Percentiles rank a stretch among this genome's conserved stretches.
Evolutionary conservation across 1,284 basidiomycete genomes (phyloP).

Genomic region (Moesziomyces sp.): DNA sequence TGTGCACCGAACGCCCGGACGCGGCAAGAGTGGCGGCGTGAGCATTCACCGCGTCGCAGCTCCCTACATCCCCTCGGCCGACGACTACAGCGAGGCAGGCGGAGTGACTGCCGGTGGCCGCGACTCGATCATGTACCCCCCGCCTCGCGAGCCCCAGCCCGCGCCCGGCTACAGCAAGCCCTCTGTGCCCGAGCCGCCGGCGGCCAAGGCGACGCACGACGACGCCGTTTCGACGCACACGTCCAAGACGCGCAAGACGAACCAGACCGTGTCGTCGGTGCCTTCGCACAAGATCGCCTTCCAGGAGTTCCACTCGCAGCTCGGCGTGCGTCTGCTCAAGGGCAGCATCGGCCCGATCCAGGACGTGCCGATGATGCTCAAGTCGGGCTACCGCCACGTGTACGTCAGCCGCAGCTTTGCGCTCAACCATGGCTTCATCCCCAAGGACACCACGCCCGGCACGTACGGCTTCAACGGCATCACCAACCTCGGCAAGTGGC

Average conservation of each 20-base stretch:
- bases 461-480: conserved; percentile 82
- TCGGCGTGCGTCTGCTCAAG: conserved; percentile 88
- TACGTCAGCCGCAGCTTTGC: conserved; percentile 96
- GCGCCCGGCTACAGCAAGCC: conserved; percentile 59
- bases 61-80: conserved; percentile 56
- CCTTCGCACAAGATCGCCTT: conserved; percentile 66
- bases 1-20: conserved; percentile 64
- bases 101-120: conserved; percentile 64
- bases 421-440: conserved; percentile 86
- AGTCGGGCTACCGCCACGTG: conserved; percentile 91
- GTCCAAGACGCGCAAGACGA: conserved; percentile 57
- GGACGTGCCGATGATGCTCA: conserved; percentile 81
- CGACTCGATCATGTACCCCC: conserved; percentile 67
- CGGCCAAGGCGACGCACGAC: conserved; percentile 26
- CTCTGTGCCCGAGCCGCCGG: conserved; percentile 43
- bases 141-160: conserved; percentile 56
- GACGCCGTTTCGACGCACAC: conserved; percentile 54
- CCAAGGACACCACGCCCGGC: conserved; percentile 76
- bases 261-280: conserved; percentile 41
- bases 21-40: conserved; percentile 62
- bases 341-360: conserved; percentile 90
- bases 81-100: conserved; percentile 64
- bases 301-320: conserved; percentile 67
- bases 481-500: conserved; percentile 71
- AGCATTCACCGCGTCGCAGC: conserved; percentile 64